phyloP scores from a whole-genome alignment of 306 rosid species.

The Prunus mira region DNA sequence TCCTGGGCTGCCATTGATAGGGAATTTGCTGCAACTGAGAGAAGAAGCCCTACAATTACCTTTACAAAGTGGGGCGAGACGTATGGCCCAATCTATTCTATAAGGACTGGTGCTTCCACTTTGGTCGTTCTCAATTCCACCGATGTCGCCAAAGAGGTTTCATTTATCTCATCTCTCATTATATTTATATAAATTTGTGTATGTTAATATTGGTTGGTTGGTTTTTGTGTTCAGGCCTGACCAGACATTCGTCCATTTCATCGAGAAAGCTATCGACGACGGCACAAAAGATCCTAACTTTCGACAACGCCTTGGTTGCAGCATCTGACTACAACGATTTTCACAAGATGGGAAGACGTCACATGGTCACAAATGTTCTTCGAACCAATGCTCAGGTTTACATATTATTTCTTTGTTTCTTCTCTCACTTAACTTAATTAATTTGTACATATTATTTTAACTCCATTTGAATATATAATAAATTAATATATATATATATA shows the following conservation, averaged over 20 bases:
- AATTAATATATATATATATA: background rate
- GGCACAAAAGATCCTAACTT: constrained; percentile 54
- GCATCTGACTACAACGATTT: constrained; percentile 72
- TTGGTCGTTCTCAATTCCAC: constrained; percentile 68
- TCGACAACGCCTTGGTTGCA: constrained; percentile 73
- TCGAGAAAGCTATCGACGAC: constrained; percentile 67
- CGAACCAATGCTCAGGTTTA: constrained; percentile 78
- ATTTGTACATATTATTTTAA: background rate
- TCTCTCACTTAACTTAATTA: background rate
- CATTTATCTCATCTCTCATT: background rate
- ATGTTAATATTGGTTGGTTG: too few relatives aligned
- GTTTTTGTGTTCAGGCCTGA: constrained; percentile 55
- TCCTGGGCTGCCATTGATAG: constrained; percentile 72
- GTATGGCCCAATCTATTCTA: constrained; percentile 74
- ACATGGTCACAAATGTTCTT: constrained; percentile 52
- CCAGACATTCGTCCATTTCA: constrained; percentile 70
- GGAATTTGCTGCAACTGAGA: constrained; percentile 89
- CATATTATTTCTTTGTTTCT: background rate
- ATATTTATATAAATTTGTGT: too few relatives aligned
- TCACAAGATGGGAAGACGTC: constrained; percentile 58
- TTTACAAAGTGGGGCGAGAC: constrained; percentile 60
- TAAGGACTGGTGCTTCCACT: constrained; percentile 75
- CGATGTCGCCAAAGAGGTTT: background rate
- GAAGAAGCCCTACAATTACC: constrained; percentile 86
- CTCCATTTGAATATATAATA: background rate